Conservation (phyloP, 2,329 filamentous ascomycete species). For the Hypoxylon sp. region DNA sequence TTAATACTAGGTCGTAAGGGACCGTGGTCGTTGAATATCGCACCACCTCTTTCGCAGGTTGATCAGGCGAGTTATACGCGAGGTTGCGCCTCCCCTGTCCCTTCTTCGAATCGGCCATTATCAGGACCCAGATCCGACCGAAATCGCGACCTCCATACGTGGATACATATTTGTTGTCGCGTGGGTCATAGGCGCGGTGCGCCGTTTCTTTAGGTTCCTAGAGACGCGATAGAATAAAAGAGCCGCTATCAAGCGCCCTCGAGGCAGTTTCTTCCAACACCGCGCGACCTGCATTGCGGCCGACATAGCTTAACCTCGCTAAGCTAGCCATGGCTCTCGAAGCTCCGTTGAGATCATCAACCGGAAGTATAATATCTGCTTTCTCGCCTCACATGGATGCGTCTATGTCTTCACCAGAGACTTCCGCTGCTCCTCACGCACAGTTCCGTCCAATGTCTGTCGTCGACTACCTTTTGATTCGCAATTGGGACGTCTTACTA, state of each 20-base stretch:
- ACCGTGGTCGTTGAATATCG: slow-evolving; percentile 38
- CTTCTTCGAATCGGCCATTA: slow-evolving; percentile 35
- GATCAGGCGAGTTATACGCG: slow-evolving; percentile 40
- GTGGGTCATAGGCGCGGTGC: slow-evolving; percentile 46
- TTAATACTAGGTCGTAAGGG: slow-evolving; percentile 22
- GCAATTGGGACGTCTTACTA: slow-evolving; percentile 11
- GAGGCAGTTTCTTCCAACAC: slow-evolving; percentile 34
- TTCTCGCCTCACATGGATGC: slow-evolving; percentile 70
- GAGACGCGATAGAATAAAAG: slow-evolving; percentile 43
- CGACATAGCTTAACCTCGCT: slow-evolving; percentile 26
- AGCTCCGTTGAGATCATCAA: slow-evolving; percentile 74
- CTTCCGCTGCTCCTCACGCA: slow-evolving; percentile 63
- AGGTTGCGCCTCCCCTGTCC: slow-evolving; percentile 34
- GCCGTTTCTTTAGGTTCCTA: slow-evolving; percentile 33
- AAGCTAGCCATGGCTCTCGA: slow-evolving; percentile 69
- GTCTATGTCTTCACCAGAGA: slow-evolving; percentile 68
- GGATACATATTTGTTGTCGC: slow-evolving; percentile 39
- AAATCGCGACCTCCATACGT: slow-evolving; percentile 33
- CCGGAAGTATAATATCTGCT: slow-evolving; percentile 68
- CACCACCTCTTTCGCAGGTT: slow-evolving; percentile 36
- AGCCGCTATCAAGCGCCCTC: slow-evolving; percentile 42
- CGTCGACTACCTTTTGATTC: slow-evolving; percentile 14
- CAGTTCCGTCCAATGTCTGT: slow-evolving; percentile 69
- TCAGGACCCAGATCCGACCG: slow-evolving; percentile 39
- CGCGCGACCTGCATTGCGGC: slow-evolving; percentile 41